These are phyloP conservation scores for Penicillium sclerotiorum DNA, from an alignment of 2,329 filamentous ascomycete species.

Conservation along the genomic window DNA sequence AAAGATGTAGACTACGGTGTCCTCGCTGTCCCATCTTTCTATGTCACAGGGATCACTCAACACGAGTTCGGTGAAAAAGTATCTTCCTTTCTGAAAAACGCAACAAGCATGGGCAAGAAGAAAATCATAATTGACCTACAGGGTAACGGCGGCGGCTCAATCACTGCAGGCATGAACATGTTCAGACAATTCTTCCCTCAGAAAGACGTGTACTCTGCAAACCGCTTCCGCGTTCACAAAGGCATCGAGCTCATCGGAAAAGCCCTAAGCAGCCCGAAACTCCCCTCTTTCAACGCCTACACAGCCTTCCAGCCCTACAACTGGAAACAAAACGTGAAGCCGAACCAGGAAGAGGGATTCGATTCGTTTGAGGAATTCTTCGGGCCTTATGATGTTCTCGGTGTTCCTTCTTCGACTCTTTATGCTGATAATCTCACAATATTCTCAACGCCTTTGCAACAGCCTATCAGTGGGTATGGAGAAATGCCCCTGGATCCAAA, in stretches of 20 bases:
- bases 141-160: conserved; percentile 45
- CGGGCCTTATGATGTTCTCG: not conserved
- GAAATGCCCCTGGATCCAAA: not conserved
- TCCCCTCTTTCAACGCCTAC: not conserved
- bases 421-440: not conserved
- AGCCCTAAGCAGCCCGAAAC: no score
- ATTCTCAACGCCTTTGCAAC: no score
- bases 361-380: not conserved
- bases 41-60: not conserved
- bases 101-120: conserved; percentile 47
- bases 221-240: conserved; percentile 4
- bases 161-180: not conserved
- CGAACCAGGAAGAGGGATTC: conserved; percentile 4
- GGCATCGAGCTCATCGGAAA: conserved; percentile 1
- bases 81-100: conserved; percentile 22
- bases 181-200: conserved; percentile 8
- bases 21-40: not conserved
- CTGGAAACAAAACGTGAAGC: not conserved
- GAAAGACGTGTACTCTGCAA: conserved; percentile 1
- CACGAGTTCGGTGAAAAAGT: conserved; percentile 9
- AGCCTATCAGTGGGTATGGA: not conserved
- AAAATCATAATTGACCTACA: conserved; percentile 66
- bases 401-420: conserved; percentile 2
- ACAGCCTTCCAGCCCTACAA: not conserved
- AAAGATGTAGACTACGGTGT: not conserved